Evolutionary conservation across 495 filamentous ascomycete genomes (phyloP).

Genomic region (Aspergillus saccharolyticus): DNA sequence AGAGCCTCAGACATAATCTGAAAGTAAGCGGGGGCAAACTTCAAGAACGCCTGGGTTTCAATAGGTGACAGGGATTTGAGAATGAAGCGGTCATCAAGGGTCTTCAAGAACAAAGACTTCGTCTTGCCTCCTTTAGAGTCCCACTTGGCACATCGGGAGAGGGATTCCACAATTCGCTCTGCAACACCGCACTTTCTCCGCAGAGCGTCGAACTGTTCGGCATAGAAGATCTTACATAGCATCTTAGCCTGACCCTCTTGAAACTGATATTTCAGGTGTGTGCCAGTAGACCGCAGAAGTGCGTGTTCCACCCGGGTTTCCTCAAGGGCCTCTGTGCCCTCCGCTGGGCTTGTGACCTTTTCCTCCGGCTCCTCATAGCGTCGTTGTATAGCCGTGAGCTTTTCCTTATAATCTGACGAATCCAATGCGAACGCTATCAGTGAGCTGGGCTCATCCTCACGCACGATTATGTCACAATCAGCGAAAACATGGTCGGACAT

Average conservation of each 20-base stretch:
- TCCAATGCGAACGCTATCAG: slow-evolving; percentile 88
- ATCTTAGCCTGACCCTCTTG: slow-evolving; percentile 85
- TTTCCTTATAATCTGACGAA: slow-evolving; percentile 76
- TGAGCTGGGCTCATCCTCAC: slow-evolving; percentile 96
- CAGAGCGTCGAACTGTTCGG: slow-evolving; percentile 94
- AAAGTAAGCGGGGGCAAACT: slow-evolving; percentile 95
- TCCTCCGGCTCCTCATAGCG: slow-evolving; percentile 43
- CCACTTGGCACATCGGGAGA: slow-evolving; percentile 95
- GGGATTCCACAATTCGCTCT: slow-evolving; percentile 88
- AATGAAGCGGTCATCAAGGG: slow-evolving; percentile 88
- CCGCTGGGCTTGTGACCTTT: slow-evolving; percentile 13
- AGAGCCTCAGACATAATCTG: slow-evolving; percentile 92
- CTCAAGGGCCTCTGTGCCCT: slow-evolving; percentile 38
- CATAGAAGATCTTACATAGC: slow-evolving; percentile 96
- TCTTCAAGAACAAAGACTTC: slow-evolving; percentile 97
- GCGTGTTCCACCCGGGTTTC: slow-evolving; percentile 63
- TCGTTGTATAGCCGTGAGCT: slow-evolving; percentile 66
- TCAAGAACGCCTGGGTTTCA: slow-evolving; percentile 89
- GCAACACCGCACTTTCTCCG: slow-evolving; percentile 87
- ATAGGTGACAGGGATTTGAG: slow-evolving; percentile 83
- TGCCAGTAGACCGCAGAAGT: slow-evolving; percentile 75
- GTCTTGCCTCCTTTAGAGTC: slow-evolving; percentile 98
- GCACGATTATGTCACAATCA: slow-evolving; percentile 95
- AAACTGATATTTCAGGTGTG: slow-evolving; percentile 92
- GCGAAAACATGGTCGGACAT: slow-evolving; percentile 90